phyloP scores from a whole-genome alignment of 2,329 filamentous ascomycete genomes.

The Trichoderma sp. region DNA sequence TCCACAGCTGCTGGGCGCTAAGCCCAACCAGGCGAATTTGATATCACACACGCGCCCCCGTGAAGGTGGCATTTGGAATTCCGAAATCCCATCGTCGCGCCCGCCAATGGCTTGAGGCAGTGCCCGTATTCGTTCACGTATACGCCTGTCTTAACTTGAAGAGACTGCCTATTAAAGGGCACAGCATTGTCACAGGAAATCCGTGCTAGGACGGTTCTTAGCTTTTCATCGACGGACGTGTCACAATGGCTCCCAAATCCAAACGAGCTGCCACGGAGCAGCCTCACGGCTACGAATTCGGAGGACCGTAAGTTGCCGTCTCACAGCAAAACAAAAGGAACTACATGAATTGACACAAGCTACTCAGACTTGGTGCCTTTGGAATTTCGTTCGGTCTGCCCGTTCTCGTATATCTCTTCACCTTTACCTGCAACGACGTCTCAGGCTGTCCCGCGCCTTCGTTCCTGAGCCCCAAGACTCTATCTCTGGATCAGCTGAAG shows the following conservation, averaged over 20 bases:
- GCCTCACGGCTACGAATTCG: slow-evolving; percentile 53
- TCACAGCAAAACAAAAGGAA: background rate
- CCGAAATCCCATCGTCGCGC: background rate
- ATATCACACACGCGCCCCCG: slow-evolving; percentile 6
- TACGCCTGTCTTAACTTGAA: background rate
- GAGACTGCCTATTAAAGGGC: slow-evolving; percentile 6
- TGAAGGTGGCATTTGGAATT: background rate
- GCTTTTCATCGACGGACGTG: slow-evolving; percentile 7
- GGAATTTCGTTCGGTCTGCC: slow-evolving; percentile 80
- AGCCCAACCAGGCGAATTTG: background rate
- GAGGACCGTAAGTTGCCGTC: slow-evolving; percentile 49
- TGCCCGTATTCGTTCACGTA: slow-evolving; percentile 1
- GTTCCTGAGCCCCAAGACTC: slow-evolving; percentile 68
- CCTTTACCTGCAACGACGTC: slow-evolving; percentile 89
- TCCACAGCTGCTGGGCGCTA: background rate
- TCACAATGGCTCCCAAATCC: slow-evolving; percentile 38
- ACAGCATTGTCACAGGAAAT: background rate
- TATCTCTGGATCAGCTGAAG: slow-evolving; percentile 74
- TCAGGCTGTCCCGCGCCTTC: slow-evolving; percentile 88
- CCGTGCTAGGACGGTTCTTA: background rate
- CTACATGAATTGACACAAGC: background rate
- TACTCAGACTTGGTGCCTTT: slow-evolving; percentile 68
- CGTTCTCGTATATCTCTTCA: slow-evolving; percentile 73
- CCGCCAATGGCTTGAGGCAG: slow-evolving; percentile 24
- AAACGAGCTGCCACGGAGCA: slow-evolving; percentile 31